Percentiles rank a stretch among this genome's conserved stretches.
Evolutionary conservation across 441 rosid species (phyloP).

Genomic region (Pelargonium cotyledonis): DNA sequence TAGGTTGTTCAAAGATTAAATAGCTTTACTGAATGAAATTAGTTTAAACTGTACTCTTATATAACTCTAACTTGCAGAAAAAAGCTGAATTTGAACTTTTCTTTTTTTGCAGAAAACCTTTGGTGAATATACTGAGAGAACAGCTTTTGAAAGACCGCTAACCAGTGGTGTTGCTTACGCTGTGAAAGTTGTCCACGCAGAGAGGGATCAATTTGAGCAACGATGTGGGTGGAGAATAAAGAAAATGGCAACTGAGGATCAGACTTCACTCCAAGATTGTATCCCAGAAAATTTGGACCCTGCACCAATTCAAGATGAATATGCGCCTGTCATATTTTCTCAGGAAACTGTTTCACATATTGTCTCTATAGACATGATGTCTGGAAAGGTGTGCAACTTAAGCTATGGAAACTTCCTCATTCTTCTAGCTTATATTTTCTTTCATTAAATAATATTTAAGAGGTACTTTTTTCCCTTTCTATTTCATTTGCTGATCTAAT

Average conservation of each 20-base stretch:
- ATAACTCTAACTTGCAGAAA: conserved; percentile 3
- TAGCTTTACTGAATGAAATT: conserved; percentile 7
- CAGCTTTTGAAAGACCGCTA: conserved; percentile 95
- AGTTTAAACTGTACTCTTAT: neutral
- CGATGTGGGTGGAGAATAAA: conserved; percentile 70
- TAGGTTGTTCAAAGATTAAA: neutral
- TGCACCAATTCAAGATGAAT: conserved; percentile 84
- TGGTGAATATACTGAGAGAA: conserved; percentile 88
- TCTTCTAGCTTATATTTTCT: neutral
- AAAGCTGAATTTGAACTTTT: conserved; percentile 7
- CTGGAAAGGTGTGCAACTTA: conserved; percentile 63
- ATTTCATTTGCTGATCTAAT: neutral
- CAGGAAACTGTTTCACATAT: conserved; percentile 97
- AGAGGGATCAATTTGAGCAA: conserved; percentile 80
- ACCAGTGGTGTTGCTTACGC: conserved; percentile 99
- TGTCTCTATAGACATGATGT: conserved; percentile 96
- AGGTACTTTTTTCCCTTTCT: neutral
- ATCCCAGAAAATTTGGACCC: conserved; percentile 76
- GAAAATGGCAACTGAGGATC: conserved; percentile 91
- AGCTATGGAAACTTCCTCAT: neutral
- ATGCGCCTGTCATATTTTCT: conserved; percentile 90
- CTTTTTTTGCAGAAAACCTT: conserved; percentile 63
- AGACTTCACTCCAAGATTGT: conserved; percentile 77
- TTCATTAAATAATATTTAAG: neutral
- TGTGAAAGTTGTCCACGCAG: conserved; percentile 79